Evolutionary conservation across 345 rosid species (phyloP).

Genomic region (Psidium guajava): DNA sequence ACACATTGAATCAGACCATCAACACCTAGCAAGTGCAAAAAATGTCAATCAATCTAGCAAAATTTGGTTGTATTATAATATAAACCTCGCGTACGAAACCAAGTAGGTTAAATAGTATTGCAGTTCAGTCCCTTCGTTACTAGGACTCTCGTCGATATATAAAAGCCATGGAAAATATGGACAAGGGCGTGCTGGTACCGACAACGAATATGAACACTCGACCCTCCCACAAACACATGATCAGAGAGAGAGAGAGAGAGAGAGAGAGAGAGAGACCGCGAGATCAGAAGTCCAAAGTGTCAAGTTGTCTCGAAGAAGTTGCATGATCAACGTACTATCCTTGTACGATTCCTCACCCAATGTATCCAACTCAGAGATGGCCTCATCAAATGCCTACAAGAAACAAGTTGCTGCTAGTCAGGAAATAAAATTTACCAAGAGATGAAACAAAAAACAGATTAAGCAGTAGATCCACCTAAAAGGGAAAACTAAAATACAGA

Average conservation of each 20-base stretch:
- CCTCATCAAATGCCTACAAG: slow-evolving; percentile 90
- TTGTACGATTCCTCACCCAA: slow-evolving; percentile 98
- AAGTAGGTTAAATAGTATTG: not conserved
- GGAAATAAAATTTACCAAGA: not conserved
- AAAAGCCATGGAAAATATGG: not conserved
- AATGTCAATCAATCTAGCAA: not conserved
- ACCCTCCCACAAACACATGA: not conserved
- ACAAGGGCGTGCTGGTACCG: not conserved
- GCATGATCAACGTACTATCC: slow-evolving; percentile 97
- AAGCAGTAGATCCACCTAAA: not conserved
- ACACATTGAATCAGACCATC: too few species aligned
- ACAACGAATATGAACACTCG: not conserved
- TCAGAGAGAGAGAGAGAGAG: not conserved
- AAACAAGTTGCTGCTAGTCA: not conserved
- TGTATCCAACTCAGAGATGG: slow-evolving; percentile 92
- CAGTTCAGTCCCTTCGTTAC: not conserved
- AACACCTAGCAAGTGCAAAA: not conserved
- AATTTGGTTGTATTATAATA: not conserved
- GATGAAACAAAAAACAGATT: not conserved
- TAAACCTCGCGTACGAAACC: not conserved
- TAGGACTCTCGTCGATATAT: not conserved
- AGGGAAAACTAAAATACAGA: not conserved
- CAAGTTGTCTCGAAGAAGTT: slow-evolving; percentile 91
- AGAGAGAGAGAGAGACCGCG: slow-evolving; percentile 27
- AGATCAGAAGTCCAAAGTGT: slow-evolving; percentile 98